Evolutionary conservation across 768 basidiomycete species (phyloP), one percentile per base, ranked within the genome.

Genomic region (Suillus brevipes): DNA sequence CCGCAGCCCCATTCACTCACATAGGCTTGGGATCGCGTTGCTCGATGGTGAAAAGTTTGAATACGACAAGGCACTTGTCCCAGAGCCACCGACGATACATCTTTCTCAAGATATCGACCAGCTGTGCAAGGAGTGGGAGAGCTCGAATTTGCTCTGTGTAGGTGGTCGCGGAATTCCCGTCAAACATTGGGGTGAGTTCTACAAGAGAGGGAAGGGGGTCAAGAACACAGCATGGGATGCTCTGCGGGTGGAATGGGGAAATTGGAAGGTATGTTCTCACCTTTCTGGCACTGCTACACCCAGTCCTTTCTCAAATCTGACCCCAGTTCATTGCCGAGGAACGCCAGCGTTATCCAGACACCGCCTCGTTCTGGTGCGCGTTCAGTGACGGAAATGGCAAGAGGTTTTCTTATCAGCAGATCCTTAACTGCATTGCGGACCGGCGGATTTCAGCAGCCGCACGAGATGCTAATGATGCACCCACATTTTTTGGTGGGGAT

Each of bases 41-140:
- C 45, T 62, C 3, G 4, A 16, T 4, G 49, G 14, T 28, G 45
- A 53, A 31, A 3, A 1, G 28, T 31, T 53, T 10, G 28, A 31
- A 12, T 53, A 31, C 0, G 28, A 28, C 25, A 53, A 53, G 23
- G 4, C 28, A 18, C 8, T 9, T 1, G 28, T 53, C 12, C 52
- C 14, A 53, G 13, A 28, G 18, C 25, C 14, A 7, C 52, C 9
- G 1, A 53, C n/a, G 16, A 47, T 61, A 3, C 60, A 61, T 12
- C 69, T 69, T 52, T 62, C 68, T 3, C n/a, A 68, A 14, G 38
- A 69, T 14, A 50, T 72, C 3, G 38, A 62, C 2, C 9, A n/a
- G 9, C 66, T 72, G 10, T 72, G 69, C 57, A 20, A 25, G 3
- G 49, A 71, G 40, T 73, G 70, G 72, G 42, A 71, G 31, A 4